These are phyloP conservation scores for Penicillium cataractarum DNA, from an alignment of 495 filamentous ascomycete genomes.

Conservation along the genomic window DNA sequence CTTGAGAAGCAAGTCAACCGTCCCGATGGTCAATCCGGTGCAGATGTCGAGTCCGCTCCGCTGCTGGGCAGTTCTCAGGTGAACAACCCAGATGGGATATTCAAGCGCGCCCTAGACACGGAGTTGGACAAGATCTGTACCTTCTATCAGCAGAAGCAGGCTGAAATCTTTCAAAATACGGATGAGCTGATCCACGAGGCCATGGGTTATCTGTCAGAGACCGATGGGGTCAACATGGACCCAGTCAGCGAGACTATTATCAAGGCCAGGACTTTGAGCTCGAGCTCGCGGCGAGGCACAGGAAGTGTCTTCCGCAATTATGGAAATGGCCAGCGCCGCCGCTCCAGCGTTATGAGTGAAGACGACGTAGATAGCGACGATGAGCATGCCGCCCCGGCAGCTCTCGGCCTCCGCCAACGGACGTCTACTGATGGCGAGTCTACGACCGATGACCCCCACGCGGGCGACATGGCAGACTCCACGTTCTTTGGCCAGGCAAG, in stretches of 20 bases:
- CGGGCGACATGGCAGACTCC: slow-evolving; percentile 49
- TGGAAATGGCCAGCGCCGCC: slow-evolving; percentile 43
- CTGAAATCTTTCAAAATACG: slow-evolving; percentile 79
- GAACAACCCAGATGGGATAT: slow-evolving; percentile 74
- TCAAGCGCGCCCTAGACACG: slow-evolving; percentile 77
- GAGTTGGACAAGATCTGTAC: slow-evolving; percentile 92
- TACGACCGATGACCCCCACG: slow-evolving; percentile 46
- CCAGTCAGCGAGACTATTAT: slow-evolving; percentile 53
- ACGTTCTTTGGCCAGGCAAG: slow-evolving; percentile 31
- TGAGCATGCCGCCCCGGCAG: slow-evolving; percentile 25
- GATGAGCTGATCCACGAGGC: slow-evolving; percentile 75
- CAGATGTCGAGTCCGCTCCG: slow-evolving; percentile 83
- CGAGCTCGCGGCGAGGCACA: slow-evolving; percentile 45
- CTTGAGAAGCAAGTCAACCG: slow-evolving; percentile 76
- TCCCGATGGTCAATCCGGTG: slow-evolving; percentile 48
- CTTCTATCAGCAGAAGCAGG: slow-evolving; percentile 87
- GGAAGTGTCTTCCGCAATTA: slow-evolving; percentile 50
- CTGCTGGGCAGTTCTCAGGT: slow-evolving; percentile 61
- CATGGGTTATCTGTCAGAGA: slow-evolving; percentile 68
- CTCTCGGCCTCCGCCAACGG: slow-evolving; percentile 15
- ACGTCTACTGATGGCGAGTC: slow-evolving; percentile 38
- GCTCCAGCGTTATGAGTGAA: slow-evolving; percentile 61
- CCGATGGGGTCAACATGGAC: slow-evolving; percentile 58
- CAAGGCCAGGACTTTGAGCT: slow-evolving; percentile 45
- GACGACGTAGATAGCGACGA: slow-evolving; percentile 62